Evolutionary conservation across 768 basidiomycete species (phyloP), one percentile per base, ranked within the genome.

Genomic region (Crepidotus variabilis): DNA sequence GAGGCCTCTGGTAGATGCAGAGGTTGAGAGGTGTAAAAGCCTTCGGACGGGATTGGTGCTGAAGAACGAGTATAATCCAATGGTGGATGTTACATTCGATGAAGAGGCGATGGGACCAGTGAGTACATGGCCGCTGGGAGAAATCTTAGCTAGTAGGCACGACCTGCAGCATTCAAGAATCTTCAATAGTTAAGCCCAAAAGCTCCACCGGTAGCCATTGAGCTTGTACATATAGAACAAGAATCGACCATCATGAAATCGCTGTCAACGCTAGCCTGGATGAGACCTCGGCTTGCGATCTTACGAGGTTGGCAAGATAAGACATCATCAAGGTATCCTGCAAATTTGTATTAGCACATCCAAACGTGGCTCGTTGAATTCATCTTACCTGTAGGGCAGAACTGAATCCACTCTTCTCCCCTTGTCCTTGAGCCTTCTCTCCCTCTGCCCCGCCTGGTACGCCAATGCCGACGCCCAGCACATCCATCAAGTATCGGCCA

Each of bases 51-150:
- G 82, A 0, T 43, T 78, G 50, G 56, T 74, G 16, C 66, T 67
- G 50, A 57, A 54, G 16, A 47, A 63, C 22, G 65, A 65, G 10
- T 52, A 57, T 7, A 57, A 51, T 6, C 8, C 28, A 28, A 28
- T 3, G 28, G 28, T 8, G 3, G 28, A 8, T 28, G 28, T 8
- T 28, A 8, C 28, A 28, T 79, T 78, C 58, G 76, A 82, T 57
- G 73, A 77, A 32, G 65, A 63, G 11, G 65, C 74, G 10, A 63
- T 75, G 33, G 88, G 85, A 0, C 94, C 95, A 3, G 87, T 88
- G 35, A 94, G 86, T 63, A 98, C 92, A 14, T 98, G 96, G 96
- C 97, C 96, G 0, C 70, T 99, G 18, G 95, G 94, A 16, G 97
- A 99, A 72, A 88, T 98, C 39, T 78, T 98, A 24, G 86, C 89